Evolutionary conservation across 1,139 yeast species (phyloP).

Genomic region (Lodderomyces metapsilosis): DNA sequence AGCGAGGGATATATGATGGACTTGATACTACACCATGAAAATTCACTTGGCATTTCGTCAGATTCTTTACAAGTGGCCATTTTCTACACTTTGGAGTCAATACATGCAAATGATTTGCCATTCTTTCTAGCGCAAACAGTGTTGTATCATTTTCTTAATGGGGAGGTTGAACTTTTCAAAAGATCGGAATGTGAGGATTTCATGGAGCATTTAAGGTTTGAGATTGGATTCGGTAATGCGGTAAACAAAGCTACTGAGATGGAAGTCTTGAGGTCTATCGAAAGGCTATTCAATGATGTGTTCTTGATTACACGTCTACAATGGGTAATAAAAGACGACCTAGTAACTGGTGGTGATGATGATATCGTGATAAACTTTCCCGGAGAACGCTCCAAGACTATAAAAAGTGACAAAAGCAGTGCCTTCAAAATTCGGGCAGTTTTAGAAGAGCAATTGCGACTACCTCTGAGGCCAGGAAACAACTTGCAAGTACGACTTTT

Average conservation of each 20-base stretch:
- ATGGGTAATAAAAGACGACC: background rate
- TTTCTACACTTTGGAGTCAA: slow-evolving; percentile 25
- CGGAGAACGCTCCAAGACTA: background rate
- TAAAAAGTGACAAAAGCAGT: background rate
- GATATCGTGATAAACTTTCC: slow-evolving; percentile 2
- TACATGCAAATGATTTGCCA: slow-evolving; percentile 44
- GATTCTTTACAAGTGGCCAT: slow-evolving; percentile 40
- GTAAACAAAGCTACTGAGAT: background rate
- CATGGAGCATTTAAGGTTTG: background rate
- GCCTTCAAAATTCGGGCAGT: background rate
- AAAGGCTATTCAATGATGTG: background rate
- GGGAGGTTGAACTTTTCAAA: slow-evolving; percentile 9
- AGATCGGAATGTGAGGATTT: background rate
- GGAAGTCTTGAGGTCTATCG: background rate
- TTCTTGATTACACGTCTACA: background rate
- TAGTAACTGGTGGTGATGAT: background rate
- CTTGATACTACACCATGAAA: slow-evolving; percentile 27
- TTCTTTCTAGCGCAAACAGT: slow-evolving; percentile 36
- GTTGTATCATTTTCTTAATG: slow-evolving; percentile 21
- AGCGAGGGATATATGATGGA: slow-evolving; percentile 22
- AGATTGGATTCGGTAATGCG: slow-evolving; percentile 5
- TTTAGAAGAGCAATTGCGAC: slow-evolving; percentile 1
- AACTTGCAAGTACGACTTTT: slow-evolving; percentile 2
- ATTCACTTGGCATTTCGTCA: slow-evolving; percentile 38
- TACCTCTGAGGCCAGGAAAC: slow-evolving; percentile 1